Evolutionary conservation across 805 yeast species (phyloP).

Genomic region (Schwanniomyces pseudopolymorphus): DNA sequence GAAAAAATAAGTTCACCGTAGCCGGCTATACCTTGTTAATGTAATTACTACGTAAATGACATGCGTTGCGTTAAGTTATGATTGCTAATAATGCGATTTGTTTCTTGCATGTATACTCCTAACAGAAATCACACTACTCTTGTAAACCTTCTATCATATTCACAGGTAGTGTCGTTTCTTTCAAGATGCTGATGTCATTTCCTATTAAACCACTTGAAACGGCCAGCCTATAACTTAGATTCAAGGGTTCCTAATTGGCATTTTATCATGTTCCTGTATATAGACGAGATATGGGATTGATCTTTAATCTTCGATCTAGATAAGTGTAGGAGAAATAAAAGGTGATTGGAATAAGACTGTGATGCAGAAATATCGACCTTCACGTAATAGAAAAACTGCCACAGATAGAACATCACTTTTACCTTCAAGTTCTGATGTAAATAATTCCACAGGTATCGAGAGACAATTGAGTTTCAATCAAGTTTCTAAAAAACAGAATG

Average conservation of each 20-base stretch:
- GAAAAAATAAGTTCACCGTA: too few relatives aligned
- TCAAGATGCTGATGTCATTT: too few relatives aligned
- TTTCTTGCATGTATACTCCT: neutral
- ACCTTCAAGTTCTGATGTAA: neutral
- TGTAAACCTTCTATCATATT: too few relatives aligned
- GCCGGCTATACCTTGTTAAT: too few relatives aligned
- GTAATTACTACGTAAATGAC: too few relatives aligned
- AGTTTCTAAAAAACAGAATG: neutral
- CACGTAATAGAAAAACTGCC: neutral
- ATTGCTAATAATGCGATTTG: neutral
- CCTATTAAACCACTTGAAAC: neutral
- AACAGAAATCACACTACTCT: neutral
- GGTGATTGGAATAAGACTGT: neutral
- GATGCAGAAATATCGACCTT: neutral
- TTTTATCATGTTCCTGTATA: neutral
- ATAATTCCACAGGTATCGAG: neutral
- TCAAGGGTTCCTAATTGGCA: too few relatives aligned
- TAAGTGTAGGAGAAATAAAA: neutral
- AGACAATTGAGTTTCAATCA: neutral
- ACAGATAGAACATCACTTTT: constrained; percentile 1
- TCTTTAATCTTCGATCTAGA: neutral
- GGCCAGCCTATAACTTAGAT: too few relatives aligned
- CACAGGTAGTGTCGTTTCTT: too few relatives aligned
- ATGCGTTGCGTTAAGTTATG: neutral
- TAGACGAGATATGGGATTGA: neutral